Percentiles rank a stretch among this genome's conserved stretches.
Conservation (phyloP, 495 filamentous ascomycete genomes). For the Aspergillus haitiensis region DNA sequence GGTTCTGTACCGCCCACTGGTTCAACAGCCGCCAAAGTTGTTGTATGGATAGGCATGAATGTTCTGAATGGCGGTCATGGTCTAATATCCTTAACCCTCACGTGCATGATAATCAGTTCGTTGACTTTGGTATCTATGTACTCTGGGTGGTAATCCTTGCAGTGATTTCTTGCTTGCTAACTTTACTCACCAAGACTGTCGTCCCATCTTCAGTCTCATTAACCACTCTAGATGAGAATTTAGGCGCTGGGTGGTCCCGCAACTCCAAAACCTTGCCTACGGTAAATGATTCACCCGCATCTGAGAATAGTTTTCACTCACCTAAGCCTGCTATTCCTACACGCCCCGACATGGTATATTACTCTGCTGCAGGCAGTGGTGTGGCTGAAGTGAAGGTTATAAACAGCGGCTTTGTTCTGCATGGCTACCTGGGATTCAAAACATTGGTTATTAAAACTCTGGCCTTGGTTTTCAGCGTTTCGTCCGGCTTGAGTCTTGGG, state of each 20-base stretch:
- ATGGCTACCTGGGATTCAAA: constrained; percentile 89
- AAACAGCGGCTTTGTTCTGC: constrained; percentile 92
- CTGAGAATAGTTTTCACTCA: constrained; percentile 31
- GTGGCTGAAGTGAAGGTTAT: constrained; percentile 98
- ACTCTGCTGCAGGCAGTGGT: constrained; percentile 92
- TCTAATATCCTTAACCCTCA: constrained; percentile 60
- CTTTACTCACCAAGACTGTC: constrained; percentile 83
- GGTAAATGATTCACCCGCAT: constrained; percentile 44
- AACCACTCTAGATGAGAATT: constrained; percentile 84
- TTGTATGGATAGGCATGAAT: constrained; percentile 64
- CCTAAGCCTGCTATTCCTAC: constrained; percentile 31
- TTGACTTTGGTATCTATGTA: constrained; percentile 77
- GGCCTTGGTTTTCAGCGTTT: constrained; percentile 81
- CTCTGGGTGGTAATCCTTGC: constrained; percentile 69
- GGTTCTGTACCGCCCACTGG: constrained; percentile 75
- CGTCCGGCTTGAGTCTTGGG: constrained; percentile 88
- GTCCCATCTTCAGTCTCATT: constrained; percentile 85
- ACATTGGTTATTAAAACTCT: constrained; percentile 86
- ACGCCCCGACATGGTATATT: constrained; percentile 80
- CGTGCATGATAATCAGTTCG: constrained; percentile 55
- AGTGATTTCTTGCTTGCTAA: constrained; percentile 73
- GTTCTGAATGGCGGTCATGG: constrained; percentile 76
- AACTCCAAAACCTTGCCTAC: constrained; percentile 43
- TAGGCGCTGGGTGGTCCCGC: constrained; percentile 48
- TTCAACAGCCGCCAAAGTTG: constrained; percentile 73